Evolutionary conservation across 139 green algal genomes (phyloP), one percentile per base, ranked within the genome.

Genomic region (Chlamydomonas schloesseri): DNA sequence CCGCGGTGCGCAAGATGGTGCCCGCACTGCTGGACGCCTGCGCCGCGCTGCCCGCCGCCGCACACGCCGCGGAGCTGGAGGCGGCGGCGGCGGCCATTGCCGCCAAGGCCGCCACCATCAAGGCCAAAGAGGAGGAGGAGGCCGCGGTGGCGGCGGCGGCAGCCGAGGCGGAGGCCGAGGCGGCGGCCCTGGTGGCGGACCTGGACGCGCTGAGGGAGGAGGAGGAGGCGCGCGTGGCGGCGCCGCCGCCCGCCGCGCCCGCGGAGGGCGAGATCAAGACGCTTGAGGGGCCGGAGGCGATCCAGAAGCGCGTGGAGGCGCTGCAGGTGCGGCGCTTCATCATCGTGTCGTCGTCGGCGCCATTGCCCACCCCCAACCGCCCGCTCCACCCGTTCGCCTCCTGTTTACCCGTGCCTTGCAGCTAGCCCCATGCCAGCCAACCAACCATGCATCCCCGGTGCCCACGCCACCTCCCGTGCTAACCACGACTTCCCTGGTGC

Each of bases 151-250:
- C 46, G 42, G 78, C 28, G 60, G 64, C 34, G 26, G 47, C 34
- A 1, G 69, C 36, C 3, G 34, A 8, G 17, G 69, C 20, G 1
- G 71, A 55, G 71, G 71, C 42, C 3, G 42, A 36, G 26, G 71
- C 37, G 26, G 81, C 75, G 53, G 81, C 69, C 34, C 69, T 87
- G 68, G 73, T 87, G 53, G 81, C 81, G 10, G 69, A 79, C 26
- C 34, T 87, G 53, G 81, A 17, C 36, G 69, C 81, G 81, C 69
- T 87, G 50, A 34, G 36, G 5, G 81, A 79, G 23, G 81, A 79
- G 70, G 81, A 80, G 81, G 69, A 71, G 64, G 64, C 58, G 26
- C 46, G 81, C 5, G 81, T 1, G 24, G 47, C 68, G n/a, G 81
- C 34, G 33, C 58, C 50, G 24, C 50, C 50, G 53, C 68, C 80